phyloP scores from a whole-genome alignment of 2,329 filamentous ascomycete species.

The Hypoxylon sp. region DNA sequence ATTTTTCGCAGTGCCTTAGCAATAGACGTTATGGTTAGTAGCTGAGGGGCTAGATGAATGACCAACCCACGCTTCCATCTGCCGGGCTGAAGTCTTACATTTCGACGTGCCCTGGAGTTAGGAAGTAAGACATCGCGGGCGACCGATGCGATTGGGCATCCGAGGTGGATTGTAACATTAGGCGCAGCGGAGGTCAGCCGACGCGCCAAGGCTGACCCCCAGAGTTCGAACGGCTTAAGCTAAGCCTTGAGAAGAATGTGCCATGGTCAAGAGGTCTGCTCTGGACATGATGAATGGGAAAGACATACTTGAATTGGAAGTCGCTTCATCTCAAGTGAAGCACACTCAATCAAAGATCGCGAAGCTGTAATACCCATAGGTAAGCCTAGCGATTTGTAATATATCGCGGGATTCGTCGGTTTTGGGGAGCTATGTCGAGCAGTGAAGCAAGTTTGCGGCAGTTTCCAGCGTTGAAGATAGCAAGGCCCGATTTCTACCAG shows the following conservation, averaged over 20 bases:
- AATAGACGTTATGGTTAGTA: constrained; percentile 9
- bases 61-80: constrained; percentile 23
- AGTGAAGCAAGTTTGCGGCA: background rate
- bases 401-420: background rate
- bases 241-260: constrained; percentile 48
- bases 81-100: constrained; percentile 31
- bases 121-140: constrained; percentile 8
- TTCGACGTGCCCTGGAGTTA: constrained; percentile 16
- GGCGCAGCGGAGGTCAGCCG: constrained; percentile 34
- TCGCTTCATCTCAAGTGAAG: constrained; percentile 13
- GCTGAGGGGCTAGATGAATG: constrained; percentile 1
- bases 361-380: background rate
- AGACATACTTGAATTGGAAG: constrained; percentile 34
- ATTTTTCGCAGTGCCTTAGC: constrained; percentile 7
- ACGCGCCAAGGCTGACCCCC: constrained; percentile 40
- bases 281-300: constrained; percentile 7
- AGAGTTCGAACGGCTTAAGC: constrained; percentile 27
- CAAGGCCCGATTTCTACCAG: background rate
- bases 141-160: constrained; percentile 12
- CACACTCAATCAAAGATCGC: background rate
- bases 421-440: background rate
- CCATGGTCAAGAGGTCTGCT: constrained; percentile 32
- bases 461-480: background rate
- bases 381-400: constrained; percentile 7
- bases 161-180: constrained; percentile 33